Base-by-base conservation (phyloP, 140 eudicot species). In the Cichorium intybus region DNA sequence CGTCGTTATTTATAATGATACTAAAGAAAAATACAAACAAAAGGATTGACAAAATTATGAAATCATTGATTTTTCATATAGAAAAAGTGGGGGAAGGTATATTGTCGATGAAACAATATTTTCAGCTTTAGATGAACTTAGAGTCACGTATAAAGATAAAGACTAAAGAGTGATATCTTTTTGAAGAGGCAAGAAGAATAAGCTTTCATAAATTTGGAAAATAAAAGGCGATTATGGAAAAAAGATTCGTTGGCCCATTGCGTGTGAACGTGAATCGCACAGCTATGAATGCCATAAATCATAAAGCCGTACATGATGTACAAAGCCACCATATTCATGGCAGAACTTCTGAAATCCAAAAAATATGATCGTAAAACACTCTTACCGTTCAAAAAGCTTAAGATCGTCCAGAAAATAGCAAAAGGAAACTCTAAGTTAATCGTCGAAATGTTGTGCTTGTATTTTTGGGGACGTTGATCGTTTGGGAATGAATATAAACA, bases 161-260 rank as follows among this genome's bases (percentile, higher is more conserved):
- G 48, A 58, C 10, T 20, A 46, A 24, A 47, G 48, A 58, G 47
- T 47, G 45, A 18, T 58, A 29, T 58, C 49, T 70, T 14, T 46
- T 59, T 14, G 28, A 51, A 49, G 62, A 70, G 46, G n/a, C 21
- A 33, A 45, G 35, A 57, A 46, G 27, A 29, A 56, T 29, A 24
- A 61, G 69, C 12, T 60, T 50, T 71, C 69, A 35, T 60, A 16
- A 71, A 33, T 33, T 27, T 35, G 62, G 69, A n/a, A 60, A 60
- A 35, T 21, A 45, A 43, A 31, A 5, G 54, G 53, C 45, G 24
- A 34, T 34, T 51, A 66, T 8, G 47, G 18, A 5, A 70, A 29
- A 70, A 60, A 60, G 75, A 70, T 60, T 71, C 63, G 22, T 71
- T 71, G 22, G 45, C 53, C 46, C 26, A 48, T 60, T 49, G 29